Conservation (phyloP, 1,284 basidiomycete genomes). For the Uromyces viciae-fabae region DNA sequence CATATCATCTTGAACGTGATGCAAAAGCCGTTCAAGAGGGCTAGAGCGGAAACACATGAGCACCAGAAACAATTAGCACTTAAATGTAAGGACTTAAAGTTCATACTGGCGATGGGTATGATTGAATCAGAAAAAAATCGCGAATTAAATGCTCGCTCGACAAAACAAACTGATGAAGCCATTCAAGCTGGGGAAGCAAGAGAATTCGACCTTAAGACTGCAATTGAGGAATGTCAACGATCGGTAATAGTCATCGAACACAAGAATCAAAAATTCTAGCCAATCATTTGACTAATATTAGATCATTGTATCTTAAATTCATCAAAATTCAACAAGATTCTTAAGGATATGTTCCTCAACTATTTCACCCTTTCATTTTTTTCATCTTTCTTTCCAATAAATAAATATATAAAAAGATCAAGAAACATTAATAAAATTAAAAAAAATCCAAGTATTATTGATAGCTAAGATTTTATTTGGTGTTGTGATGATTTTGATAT, state of each 20-base stretch:
- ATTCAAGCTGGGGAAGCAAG: conserved; percentile 24
- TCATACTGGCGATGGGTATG: conserved; percentile 4
- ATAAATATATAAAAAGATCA: neutral
- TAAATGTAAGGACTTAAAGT: neutral
- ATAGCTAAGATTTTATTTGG: neutral
- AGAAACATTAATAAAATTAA: neutral
- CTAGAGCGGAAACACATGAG: neutral
- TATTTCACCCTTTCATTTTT: neutral
- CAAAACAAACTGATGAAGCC: conserved; percentile 33
- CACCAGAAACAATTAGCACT: neutral
- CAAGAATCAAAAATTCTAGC: conserved; percentile 1
- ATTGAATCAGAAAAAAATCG: conserved; percentile 22
- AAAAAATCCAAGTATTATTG: neutral
- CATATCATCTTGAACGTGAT: conserved; percentile 12
- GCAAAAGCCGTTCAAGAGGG: neutral
- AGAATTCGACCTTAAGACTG: conserved; percentile 25
- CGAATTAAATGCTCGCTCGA: conserved; percentile 17
- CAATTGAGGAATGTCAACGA: conserved; percentile 29
- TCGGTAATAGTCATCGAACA: conserved; percentile 20
- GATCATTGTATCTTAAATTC: too few relatives aligned
- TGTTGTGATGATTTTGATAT: too few relatives aligned
- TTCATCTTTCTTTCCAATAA: neutral
- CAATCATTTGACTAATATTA: too few relatives aligned
- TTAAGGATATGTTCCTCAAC: too few relatives aligned
- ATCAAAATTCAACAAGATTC: too few relatives aligned